Evolutionary conservation across 345 rosid genomes (phyloP).

Genomic region (Erucastrum elatum): DNA sequence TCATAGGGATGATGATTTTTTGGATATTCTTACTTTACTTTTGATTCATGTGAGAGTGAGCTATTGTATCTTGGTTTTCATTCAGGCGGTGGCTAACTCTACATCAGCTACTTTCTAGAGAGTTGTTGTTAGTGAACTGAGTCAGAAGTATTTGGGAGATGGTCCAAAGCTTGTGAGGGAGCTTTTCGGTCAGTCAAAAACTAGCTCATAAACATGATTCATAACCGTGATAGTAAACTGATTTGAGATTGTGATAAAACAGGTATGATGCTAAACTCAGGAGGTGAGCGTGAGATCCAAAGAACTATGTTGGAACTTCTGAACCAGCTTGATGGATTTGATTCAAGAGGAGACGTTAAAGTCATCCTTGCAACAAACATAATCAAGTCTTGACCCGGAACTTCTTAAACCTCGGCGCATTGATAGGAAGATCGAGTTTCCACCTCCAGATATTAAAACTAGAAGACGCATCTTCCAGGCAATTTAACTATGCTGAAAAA

Average conservation of each 20-base stretch:
- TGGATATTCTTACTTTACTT: not conserved
- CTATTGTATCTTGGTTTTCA: conserved; percentile 5
- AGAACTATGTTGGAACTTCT: conserved; percentile 1
- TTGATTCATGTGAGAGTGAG: conserved; percentile 4
- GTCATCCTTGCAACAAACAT: no score
- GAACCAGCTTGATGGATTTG: no score
- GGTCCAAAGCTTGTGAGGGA: conserved; percentile 96
- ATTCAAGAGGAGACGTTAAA: no score
- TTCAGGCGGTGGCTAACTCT: conserved; percentile 95
- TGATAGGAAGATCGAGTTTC: no score
- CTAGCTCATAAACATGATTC: not conserved
- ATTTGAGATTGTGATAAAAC: not conserved
- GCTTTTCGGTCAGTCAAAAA: conserved; percentile 68
- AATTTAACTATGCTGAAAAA: no score
- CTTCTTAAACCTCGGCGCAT: no score
- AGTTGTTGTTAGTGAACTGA: conserved; percentile 95
- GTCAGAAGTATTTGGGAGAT: conserved; percentile 96
- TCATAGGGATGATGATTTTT: not conserved
- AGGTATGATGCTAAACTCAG: conserved; percentile 97
- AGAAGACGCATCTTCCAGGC: no score
- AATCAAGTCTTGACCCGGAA: no score
- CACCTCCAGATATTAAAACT: no score
- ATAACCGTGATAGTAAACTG: not conserved
- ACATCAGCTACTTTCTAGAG: conserved; percentile 96
- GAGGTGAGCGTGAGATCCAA: conserved; percentile 97